Conservation (phyloP, 345 rosid genomes). For the Lepidium africanum region DNA sequence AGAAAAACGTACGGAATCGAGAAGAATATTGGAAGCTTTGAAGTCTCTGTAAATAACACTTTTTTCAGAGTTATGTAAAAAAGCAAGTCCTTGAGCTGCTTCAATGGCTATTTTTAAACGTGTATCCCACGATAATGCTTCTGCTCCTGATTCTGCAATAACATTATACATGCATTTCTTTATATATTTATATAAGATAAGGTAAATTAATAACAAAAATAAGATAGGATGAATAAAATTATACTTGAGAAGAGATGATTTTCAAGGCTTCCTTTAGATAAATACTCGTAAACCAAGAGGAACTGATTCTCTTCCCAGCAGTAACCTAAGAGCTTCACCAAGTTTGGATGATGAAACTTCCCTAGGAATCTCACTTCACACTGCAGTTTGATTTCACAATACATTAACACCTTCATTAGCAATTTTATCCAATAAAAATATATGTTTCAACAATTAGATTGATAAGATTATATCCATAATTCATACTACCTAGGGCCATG, state of each 20-base stretch:
- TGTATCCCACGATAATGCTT: slow-evolving; percentile 55
- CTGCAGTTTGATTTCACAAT: slow-evolving; percentile 28
- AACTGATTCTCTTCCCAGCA: slow-evolving; percentile 69
- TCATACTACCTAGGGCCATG: too few species aligned
- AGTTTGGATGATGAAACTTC: slow-evolving; percentile 71
- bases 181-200: neutral
- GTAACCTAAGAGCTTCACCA: slow-evolving; percentile 75
- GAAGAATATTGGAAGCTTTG: slow-evolving; percentile 75
- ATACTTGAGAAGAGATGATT: slow-evolving; percentile 69
- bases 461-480: too few species aligned
- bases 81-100: slow-evolving; percentile 71
- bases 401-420: neutral
- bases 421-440: neutral
- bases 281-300: slow-evolving; percentile 69
- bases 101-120: slow-evolving; percentile 65
- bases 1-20: slow-evolving; percentile 47
- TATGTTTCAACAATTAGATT: too few species aligned
- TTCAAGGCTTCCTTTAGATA: slow-evolving; percentile 75
- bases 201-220: neutral
- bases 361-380: slow-evolving; percentile 77
- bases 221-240: neutral
- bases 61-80: slow-evolving; percentile 69
- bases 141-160: slow-evolving; percentile 36
- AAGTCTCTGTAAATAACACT: slow-evolving; percentile 86
- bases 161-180: neutral